phyloP scores from a whole-genome alignment of 495 filamentous ascomycete genomes.

The Evernia prunastri region DNA sequence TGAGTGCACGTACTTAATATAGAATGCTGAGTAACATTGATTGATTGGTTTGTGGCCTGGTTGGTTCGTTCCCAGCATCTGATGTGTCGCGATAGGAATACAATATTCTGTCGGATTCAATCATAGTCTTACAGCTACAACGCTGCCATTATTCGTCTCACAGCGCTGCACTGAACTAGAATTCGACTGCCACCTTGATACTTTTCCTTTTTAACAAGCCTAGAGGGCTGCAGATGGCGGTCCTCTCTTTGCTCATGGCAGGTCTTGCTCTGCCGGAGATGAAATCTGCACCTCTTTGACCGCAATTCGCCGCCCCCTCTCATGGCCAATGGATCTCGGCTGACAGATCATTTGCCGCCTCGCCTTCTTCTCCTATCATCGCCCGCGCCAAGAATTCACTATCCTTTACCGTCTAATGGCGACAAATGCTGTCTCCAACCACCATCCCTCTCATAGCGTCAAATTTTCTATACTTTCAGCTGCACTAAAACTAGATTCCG shows the following conservation, averaged over 20 bases:
- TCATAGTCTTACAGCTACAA: no score
- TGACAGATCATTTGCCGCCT: conserved; percentile 6
- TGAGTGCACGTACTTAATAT: no score
- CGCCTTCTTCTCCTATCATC: background rate
- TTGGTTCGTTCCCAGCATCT: no score
- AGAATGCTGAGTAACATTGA: no score
- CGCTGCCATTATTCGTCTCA: no score
- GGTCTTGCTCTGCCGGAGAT: background rate
- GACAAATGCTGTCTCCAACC: background rate
- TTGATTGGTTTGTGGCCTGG: no score
- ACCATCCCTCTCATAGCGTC: background rate
- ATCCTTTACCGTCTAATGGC: background rate
- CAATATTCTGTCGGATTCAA: no score
- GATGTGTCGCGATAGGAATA: no score
- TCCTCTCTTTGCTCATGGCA: background rate
- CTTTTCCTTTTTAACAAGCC: no score
- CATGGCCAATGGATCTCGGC: background rate
- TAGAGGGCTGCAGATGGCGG: conserved; percentile 5
- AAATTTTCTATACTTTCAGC: background rate
- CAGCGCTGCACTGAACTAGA: no score
- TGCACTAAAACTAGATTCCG: background rate
- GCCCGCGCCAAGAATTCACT: background rate
- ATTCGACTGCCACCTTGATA: no score
- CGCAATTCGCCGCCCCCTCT: conserved; percentile 17
- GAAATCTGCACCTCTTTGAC: conserved; percentile 10